phyloP scores from a whole-genome alignment of 495 filamentous ascomycete species.

The Penicillium herquei region DNA sequence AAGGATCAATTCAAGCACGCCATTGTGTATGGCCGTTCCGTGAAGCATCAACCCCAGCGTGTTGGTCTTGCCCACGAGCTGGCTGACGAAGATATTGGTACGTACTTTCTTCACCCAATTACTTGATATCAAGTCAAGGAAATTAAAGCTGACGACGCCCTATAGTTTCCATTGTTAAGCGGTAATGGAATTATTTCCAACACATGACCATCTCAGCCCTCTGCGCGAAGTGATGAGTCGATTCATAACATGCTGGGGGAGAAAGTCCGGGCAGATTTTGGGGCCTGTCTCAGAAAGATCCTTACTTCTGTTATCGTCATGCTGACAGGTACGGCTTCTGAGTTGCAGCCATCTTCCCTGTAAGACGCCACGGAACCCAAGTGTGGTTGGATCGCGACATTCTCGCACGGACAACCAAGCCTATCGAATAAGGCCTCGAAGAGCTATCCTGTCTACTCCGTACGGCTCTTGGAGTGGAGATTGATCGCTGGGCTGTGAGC shows the following conservation, averaged over 20 bases:
- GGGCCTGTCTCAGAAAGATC: conserved; percentile 25
- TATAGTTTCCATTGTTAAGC: conserved; percentile 91
- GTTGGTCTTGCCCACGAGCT: conserved; percentile 91
- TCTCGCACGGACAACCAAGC: conserved; percentile 36
- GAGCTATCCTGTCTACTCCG: conserved; percentile 5
- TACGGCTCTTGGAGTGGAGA: conserved; percentile 22
- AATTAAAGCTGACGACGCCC: conserved; percentile 10
- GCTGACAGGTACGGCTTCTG: conserved; percentile 27
- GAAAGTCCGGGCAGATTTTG: conserved; percentile 10
- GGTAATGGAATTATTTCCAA: conserved; percentile 51
- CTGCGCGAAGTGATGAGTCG: conserved; percentile 26
- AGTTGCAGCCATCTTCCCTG: conserved; percentile 23
- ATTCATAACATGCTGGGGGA: conserved; percentile 30
- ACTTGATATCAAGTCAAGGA: not conserved
- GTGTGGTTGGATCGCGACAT: conserved; percentile 32
- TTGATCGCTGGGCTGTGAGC: conserved; percentile 27
- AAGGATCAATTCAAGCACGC: conserved; percentile 93
- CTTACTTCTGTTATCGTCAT: conserved; percentile 12
- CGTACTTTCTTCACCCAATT: conserved; percentile 32
- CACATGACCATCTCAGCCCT: conserved; percentile 26
- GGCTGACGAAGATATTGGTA: conserved; percentile 96
- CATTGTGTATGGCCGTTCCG: conserved; percentile 94
- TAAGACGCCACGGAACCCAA: conserved; percentile 29
- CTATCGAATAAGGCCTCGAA: conserved; percentile 23
- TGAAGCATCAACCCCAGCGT: conserved; percentile 97